phyloP scores from a whole-genome alignment of 2,329 filamentous ascomycete genomes.

The Chrysosporium keratinophilum region DNA sequence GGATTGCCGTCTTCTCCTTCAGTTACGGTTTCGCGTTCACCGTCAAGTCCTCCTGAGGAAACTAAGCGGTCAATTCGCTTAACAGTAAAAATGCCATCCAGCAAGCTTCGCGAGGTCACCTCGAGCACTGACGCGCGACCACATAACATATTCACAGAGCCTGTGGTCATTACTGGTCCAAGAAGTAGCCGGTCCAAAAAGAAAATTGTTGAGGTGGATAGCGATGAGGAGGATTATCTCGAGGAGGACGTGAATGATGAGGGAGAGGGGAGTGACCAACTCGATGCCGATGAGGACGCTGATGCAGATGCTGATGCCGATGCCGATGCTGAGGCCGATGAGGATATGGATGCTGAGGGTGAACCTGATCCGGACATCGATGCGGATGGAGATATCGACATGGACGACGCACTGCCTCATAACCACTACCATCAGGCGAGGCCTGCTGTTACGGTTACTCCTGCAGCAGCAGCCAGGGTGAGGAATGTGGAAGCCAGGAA shows the following conservation, averaged over 20 bases:
- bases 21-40: constrained; percentile 31
- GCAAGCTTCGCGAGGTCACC: constrained; percentile 41
- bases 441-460: constrained; percentile 29
- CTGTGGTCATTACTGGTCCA: constrained; percentile 38
- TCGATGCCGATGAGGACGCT: constrained; percentile 36
- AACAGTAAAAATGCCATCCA: constrained; percentile 42
- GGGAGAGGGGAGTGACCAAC: constrained; percentile 34
- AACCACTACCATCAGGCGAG: constrained; percentile 28
- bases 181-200: constrained; percentile 38
- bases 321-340: constrained; percentile 27
- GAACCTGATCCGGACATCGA: constrained; percentile 21
- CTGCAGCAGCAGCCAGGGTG: constrained; percentile 27
- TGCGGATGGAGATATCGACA: constrained; percentile 30
- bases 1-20: constrained; percentile 24
- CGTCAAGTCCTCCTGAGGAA: constrained; percentile 28
- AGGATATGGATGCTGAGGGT: constrained; percentile 23
- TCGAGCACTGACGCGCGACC: constrained; percentile 22
- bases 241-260: constrained; percentile 42
- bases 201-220: constrained; percentile 36
- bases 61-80: constrained; percentile 36
- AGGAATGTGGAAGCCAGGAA: constrained; percentile 41
- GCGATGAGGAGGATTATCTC: constrained; percentile 41
- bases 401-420: constrained; percentile 38
- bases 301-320: constrained; percentile 20
- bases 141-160: constrained; percentile 38